Evolutionary conservation across 139 green algal genomes (phyloP).

Genomic region (Chlamydomonas asymmetrica): DNA sequence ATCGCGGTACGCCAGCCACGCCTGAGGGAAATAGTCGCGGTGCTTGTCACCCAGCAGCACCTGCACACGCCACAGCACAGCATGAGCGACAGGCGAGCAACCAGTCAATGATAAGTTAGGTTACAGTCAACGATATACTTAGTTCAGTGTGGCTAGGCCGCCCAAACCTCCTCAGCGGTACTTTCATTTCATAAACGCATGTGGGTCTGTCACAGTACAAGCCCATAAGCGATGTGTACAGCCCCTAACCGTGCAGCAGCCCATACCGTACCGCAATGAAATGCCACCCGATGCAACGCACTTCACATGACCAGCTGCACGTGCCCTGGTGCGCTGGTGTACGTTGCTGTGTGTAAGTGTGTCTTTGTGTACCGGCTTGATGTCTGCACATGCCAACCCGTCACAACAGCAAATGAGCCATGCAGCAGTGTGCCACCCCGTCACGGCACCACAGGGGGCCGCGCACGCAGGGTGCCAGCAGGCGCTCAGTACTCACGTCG

Average conservation of each 20-base stretch:
- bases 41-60: constrained; percentile 83
- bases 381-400: too few relatives aligned
- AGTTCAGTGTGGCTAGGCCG: neutral
- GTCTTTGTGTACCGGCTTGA: neutral
- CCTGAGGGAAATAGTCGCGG: constrained; percentile 51
- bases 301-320: neutral
- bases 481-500: neutral
- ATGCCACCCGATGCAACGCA: too few relatives aligned
- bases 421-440: too few relatives aligned
- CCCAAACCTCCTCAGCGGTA: neutral
- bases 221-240: neutral
- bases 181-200: neutral
- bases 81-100: neutral
- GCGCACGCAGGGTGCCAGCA: neutral
- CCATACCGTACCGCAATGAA: too few relatives aligned
- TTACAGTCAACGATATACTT: neutral
- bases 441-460: too few relatives aligned
- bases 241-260: neutral
- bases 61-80: too few relatives aligned
- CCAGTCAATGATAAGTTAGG: neutral
- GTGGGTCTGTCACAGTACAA: neutral
- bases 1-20: constrained; percentile 43
- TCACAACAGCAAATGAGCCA: too few relatives aligned
- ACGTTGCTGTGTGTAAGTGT: neutral
- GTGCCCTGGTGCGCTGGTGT: neutral